Conservation (phyloP, 306 rosid species). For the Sphenostylis stenocarpa region DNA sequence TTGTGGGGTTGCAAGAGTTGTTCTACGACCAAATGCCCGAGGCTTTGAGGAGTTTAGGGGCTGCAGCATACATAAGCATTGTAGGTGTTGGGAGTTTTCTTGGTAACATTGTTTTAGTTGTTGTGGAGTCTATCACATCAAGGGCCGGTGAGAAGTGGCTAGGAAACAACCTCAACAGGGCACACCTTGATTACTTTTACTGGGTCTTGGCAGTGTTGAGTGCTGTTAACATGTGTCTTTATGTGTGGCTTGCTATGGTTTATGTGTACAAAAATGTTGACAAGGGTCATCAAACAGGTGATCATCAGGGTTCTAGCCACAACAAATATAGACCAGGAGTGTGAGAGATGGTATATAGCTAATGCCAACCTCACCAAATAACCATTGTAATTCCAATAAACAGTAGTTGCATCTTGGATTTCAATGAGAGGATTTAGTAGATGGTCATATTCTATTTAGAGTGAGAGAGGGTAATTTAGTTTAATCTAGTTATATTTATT, state of each 20-base stretch:
- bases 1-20: slow-evolving; percentile 64
- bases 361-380: neutral
- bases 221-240: slow-evolving; percentile 48
- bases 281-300: slow-evolving; percentile 29
- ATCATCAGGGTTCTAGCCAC: slow-evolving; percentile 20
- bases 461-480: neutral
- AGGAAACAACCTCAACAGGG: slow-evolving; percentile 56
- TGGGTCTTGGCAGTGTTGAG: slow-evolving; percentile 66
- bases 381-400: slow-evolving; percentile 13
- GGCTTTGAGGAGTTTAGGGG: slow-evolving; percentile 64
- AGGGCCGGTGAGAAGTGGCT: slow-evolving; percentile 52
- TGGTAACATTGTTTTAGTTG: slow-evolving; percentile 43
- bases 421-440: neutral
- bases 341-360: neutral
- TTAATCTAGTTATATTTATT: neutral
- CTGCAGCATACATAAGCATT: slow-evolving; percentile 65
- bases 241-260: slow-evolving; percentile 43
- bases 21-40: slow-evolving; percentile 77
- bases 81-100: slow-evolving; percentile 62
- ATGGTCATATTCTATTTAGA: neutral
- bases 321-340: slow-evolving; percentile 4
- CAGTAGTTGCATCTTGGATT: neutral
- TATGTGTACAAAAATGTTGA: slow-evolving; percentile 59
- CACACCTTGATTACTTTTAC: slow-evolving; percentile 67
- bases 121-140: slow-evolving; percentile 39